These are phyloP conservation scores for Escovopsis sp. DNA, from an alignment of 2,329 filamentous ascomycete genomes.

Conservation along the genomic window DNA sequence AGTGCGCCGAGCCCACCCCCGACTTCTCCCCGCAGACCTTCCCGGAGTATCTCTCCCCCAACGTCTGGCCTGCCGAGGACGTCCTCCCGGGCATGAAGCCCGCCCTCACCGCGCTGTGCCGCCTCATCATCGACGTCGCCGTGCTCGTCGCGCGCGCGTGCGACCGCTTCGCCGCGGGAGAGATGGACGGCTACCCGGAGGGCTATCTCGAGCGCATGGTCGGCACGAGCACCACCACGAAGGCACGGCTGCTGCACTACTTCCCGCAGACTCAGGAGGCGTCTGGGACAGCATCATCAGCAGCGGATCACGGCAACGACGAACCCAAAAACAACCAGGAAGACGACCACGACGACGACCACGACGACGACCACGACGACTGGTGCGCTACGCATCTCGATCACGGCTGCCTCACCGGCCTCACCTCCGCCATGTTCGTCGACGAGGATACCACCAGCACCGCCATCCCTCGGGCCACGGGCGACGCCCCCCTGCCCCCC, in stretches of 20 bases:
- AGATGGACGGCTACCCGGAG: slow-evolving; percentile 59
- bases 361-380: slow-evolving; percentile 51
- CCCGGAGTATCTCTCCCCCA: slow-evolving; percentile 77
- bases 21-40: slow-evolving; percentile 48
- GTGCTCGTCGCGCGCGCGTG: slow-evolving; percentile 81
- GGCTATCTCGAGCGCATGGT: slow-evolving; percentile 83
- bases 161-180: slow-evolving; percentile 66
- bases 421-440: slow-evolving; percentile 93
- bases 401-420: slow-evolving; percentile 82
- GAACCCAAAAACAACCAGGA: no score
- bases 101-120: slow-evolving; percentile 61
- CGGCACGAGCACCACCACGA: slow-evolving; percentile 69
- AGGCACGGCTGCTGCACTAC: slow-evolving; percentile 85
- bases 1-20: slow-evolving; percentile 44
- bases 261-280: slow-evolving; percentile 46
- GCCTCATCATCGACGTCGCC: slow-evolving; percentile 76
- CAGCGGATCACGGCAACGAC: neutral
- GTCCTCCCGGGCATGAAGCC: slow-evolving; percentile 61
- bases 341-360: slow-evolving; percentile 1
- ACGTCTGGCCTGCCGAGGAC: slow-evolving; percentile 65
- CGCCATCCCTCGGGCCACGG: slow-evolving; percentile 15
- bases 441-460: slow-evolving; percentile 46
- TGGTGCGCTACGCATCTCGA: slow-evolving; percentile 91
- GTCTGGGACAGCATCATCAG: slow-evolving; percentile 9
- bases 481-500: slow-evolving; percentile 19